Conservation (phyloP, 2,329 filamentous ascomycete genomes). For the Zymoseptoria crescenta region DNA sequence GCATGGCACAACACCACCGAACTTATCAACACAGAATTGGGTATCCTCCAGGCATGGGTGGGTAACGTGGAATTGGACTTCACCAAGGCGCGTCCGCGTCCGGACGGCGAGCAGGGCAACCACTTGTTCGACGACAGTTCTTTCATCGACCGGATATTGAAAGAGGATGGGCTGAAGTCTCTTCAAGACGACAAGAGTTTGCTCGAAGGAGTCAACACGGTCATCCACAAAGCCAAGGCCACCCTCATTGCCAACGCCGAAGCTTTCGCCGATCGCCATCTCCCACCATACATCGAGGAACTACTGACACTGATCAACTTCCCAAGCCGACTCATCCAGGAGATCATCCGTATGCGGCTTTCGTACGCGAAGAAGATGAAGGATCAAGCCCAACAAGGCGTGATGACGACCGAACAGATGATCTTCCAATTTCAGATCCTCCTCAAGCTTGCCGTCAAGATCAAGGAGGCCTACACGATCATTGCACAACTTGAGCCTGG, state of each 20-base stretch:
- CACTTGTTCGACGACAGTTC: constrained; percentile 83
- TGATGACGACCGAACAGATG: constrained; percentile 96
- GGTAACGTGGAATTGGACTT: constrained; percentile 95
- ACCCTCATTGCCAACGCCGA: constrained; percentile 81
- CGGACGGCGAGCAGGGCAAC: constrained; percentile 52
- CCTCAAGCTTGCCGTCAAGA: constrained; percentile 80
- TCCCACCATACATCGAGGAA: constrained; percentile 95
- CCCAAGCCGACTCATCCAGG: constrained; percentile 87
- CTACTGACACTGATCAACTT: constrained; percentile 95
- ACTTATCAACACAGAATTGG: constrained; percentile 89
- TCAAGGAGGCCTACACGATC: constrained; percentile 79
- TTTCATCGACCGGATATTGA: constrained; percentile 89
- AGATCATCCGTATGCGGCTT: constrained; percentile 86
- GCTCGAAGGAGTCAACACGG: constrained; percentile 70
- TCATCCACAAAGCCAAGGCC: constrained; percentile 88
- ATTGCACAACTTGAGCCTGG: constrained; percentile 82
- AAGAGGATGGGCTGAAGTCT: constrained; percentile 89
- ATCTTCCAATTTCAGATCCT: constrained; percentile 93
- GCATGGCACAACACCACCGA: constrained; percentile 97
- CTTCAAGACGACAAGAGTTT: constrained; percentile 80
- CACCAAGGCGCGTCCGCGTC: constrained; percentile 61
- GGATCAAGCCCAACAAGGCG: constrained; percentile 82
- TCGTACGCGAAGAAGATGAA: constrained; percentile 93
- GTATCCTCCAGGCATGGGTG: constrained; percentile 90
- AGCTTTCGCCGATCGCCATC: constrained; percentile 77